These are phyloP conservation scores for Talaromyces rugulosus DNA, from an alignment of 2,329 filamentous ascomycete genomes.

Conservation along the genomic window DNA sequence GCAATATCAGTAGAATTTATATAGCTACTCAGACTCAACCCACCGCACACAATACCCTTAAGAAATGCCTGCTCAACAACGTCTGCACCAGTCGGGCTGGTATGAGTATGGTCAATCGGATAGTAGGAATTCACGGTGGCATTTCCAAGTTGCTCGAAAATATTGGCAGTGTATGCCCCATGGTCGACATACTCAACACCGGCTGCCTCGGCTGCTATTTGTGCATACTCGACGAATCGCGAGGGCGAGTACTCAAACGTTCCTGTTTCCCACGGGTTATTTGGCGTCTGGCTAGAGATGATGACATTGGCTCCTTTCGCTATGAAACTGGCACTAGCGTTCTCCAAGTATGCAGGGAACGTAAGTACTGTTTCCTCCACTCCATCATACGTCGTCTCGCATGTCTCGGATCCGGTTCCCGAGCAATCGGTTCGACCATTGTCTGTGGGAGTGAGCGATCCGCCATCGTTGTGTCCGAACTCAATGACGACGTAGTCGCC, in stretches of 20 bases:
- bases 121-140: conserved; percentile 51
- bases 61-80: conserved; percentile 56
- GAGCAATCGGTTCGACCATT: conserved; percentile 60
- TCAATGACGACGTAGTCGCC: conserved; percentile 68
- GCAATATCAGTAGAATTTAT: conserved; percentile 28
- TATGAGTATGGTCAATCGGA: conserved; percentile 61
- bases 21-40: conserved; percentile 37
- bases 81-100: conserved; percentile 53
- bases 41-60: conserved; percentile 52
- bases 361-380: conserved; percentile 56
- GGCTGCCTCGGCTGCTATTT: conserved; percentile 40
- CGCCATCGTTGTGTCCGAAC: conserved; percentile 67
- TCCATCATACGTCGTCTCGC: conserved; percentile 50
- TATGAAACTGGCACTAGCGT: conserved; percentile 52
- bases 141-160: conserved; percentile 49
- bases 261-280: conserved; percentile 60
- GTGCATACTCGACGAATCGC: conserved; percentile 56
- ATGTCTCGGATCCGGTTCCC: conserved; percentile 52
- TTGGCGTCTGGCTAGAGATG: conserved; percentile 56
- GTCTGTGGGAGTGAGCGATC: conserved; percentile 39
- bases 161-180: conserved; percentile 54
- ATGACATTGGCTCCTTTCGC: conserved; percentile 59
- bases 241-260: conserved; percentile 45
- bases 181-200: conserved; percentile 58
- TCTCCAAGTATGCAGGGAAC: conserved; percentile 56